Base-by-base conservation (phyloP, 352 stramenopile species). In the Globisporangium middletonii region DNA sequence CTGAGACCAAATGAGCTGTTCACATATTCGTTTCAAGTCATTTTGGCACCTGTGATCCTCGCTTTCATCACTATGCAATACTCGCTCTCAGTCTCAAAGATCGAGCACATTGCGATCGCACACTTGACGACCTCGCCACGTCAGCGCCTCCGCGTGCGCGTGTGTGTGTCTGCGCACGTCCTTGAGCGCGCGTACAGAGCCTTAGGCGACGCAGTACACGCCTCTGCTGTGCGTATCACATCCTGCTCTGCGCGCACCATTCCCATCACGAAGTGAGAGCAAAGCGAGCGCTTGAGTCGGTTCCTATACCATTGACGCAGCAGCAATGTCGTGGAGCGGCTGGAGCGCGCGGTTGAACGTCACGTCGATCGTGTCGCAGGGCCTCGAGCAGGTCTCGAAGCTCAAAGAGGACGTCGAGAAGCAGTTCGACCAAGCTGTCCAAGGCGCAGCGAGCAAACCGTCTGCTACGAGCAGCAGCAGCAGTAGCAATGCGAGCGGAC, bases 361-460 rank as follows among this genome's bases (percentile, higher is more conserved):
- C 47, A 80, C 83, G 62, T 89, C 77, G 37, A 87, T 94, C 67
- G 84, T 94, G 37, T 88, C 79, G 18, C 84, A 92, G 60, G 84
- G 84, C 15, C 66, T 94, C 35, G 84, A 94, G 60, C 84, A 94
- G 62, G 84, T 94, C 54, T 77, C 67, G 44, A 90, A 73, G 73
- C 69, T 94, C 56, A 83, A 83, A 23, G 84, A 94, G 63, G 84
- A 94, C 60, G 84, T 94, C 52, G 84, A 94, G 66, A 94, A 94
- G 66, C 85, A 89, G 57, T 94, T 94, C 55, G 84, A 94, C 50
- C 78, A 94, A 59, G 79, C 83, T 41, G 79, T 94, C 41, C 69
- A 77, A 19, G 67, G 71, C 47, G 28, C 55, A 4, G 33, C 41
- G 42, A 28, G 19, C 47, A 63, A 60, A 4, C 65, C 62, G 27